Conservation (phyloP, 768 basidiomycete genomes). For the Goffeauzyma gilvescens region DNA sequence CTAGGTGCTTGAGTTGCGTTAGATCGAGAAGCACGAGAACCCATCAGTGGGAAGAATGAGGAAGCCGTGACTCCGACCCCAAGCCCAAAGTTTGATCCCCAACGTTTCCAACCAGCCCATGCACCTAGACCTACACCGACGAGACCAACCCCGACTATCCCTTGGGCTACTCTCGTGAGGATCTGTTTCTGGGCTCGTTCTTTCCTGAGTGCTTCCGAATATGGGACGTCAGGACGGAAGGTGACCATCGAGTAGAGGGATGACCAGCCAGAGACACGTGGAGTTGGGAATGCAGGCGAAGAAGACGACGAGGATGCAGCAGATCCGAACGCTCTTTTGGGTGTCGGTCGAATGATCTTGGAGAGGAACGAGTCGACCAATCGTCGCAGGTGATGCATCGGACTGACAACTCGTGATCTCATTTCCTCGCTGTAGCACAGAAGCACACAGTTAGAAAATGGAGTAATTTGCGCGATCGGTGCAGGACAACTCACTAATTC, state of each 20-base stretch:
- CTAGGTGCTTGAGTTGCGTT: no score
- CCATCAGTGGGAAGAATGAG: no score
- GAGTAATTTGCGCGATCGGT: no score
- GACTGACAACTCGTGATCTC: constrained; percentile 76
- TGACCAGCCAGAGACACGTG: constrained; percentile 57
- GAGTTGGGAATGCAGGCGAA: constrained; percentile 41
- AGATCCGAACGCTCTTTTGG: constrained; percentile 13
- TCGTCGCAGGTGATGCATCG: constrained; percentile 59
- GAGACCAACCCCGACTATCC: no score
- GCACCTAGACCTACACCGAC: no score
- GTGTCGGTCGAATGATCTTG: constrained; percentile 16
- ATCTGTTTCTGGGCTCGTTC: constrained; percentile 51
- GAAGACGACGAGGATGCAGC: constrained; percentile 2
- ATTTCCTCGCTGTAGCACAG: constrained; percentile 55
- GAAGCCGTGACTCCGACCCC: no score
- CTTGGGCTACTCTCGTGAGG: constrained; percentile 31
- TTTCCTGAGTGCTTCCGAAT: constrained; percentile 56
- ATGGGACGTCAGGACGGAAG: constrained; percentile 86
- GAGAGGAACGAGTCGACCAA: constrained; percentile 48
- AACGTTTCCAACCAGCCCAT: no score
- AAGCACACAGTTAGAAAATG: not conserved
- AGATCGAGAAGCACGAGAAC: no score
- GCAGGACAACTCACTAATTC: constrained; percentile 60
- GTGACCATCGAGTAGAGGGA: constrained; percentile 95
- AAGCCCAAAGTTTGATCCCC: no score